Conservation (phyloP, 2,329 filamentous ascomycete genomes). For the Lasiodiplodia gonubiensis region DNA sequence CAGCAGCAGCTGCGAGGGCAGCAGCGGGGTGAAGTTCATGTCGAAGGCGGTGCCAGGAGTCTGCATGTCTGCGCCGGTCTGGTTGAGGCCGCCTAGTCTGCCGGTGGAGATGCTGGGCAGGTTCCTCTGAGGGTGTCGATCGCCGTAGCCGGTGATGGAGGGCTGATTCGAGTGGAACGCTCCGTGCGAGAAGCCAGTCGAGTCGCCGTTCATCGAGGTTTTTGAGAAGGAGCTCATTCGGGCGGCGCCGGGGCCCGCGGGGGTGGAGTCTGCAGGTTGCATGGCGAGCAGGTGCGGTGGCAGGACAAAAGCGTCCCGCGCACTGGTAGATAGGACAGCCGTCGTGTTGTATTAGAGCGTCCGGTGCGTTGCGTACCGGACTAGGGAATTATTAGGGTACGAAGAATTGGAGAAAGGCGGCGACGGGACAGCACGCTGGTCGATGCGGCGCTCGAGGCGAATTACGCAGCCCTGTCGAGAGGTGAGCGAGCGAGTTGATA, state of each 20-base stretch:
- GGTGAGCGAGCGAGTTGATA: slow-evolving; percentile 30
- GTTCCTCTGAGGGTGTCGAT: slow-evolving; percentile 86
- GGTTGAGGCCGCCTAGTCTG: slow-evolving; percentile 61
- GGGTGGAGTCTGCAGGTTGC: slow-evolving; percentile 79
- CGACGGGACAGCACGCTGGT: slow-evolving; percentile 36
- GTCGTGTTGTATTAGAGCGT: slow-evolving; percentile 72
- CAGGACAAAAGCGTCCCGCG: slow-evolving; percentile 84
- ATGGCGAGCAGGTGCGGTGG: slow-evolving; percentile 85
- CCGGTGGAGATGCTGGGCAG: slow-evolving; percentile 93
- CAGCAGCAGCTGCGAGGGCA: slow-evolving; percentile 91
- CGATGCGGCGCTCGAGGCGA: slow-evolving; percentile 31
- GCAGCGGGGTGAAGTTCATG: slow-evolving; percentile 97
- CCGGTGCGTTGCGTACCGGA: slow-evolving; percentile 54
- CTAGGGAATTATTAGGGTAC: slow-evolving; percentile 37
- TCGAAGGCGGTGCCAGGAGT: slow-evolving; percentile 90
- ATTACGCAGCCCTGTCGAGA: slow-evolving; percentile 28
- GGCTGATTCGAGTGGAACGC: slow-evolving; percentile 84
- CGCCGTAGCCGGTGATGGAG: slow-evolving; percentile 76
- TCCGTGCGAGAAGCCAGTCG: slow-evolving; percentile 90
- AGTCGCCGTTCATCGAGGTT: slow-evolving; percentile 73
- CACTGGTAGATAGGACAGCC: slow-evolving; percentile 77
- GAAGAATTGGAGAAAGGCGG: slow-evolving; percentile 34
- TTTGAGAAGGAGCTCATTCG: slow-evolving; percentile 69
- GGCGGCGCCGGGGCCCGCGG: slow-evolving; percentile 63
- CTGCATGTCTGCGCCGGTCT: slow-evolving; percentile 74